Conservation (phyloP, 2,329 filamentous ascomycete species). For the Mollisiaceae sp. region DNA sequence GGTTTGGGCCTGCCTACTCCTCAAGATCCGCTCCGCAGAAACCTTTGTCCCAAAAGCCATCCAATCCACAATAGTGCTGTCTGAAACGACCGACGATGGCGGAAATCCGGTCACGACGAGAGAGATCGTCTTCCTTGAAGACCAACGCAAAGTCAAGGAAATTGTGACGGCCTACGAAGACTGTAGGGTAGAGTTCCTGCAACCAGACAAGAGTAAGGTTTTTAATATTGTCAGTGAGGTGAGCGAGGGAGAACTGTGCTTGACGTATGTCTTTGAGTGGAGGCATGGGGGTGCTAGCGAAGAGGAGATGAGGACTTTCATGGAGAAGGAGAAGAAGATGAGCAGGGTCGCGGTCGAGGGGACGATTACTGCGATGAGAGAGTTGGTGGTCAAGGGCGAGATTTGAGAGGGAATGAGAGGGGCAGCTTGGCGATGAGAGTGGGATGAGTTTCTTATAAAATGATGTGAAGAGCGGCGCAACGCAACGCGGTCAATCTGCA, state of each 20-base stretch:
- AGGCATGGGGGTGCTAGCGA: conserved; percentile 23
- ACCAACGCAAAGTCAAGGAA: conserved; percentile 34
- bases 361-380: conserved; percentile 23
- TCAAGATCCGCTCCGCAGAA: conserved; percentile 38
- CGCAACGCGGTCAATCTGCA: background rate
- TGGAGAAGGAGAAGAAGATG: conserved; percentile 23
- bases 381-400: conserved; percentile 33
- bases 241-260: conserved; percentile 42
- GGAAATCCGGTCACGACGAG: conserved; percentile 34
- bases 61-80: conserved; percentile 27
- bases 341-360: conserved; percentile 18
- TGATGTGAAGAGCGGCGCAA: background rate
- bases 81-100: conserved; percentile 11
- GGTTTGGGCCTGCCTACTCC: conserved; percentile 44
- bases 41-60: conserved; percentile 40
- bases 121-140: conserved; percentile 39
- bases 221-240: conserved; percentile 44
- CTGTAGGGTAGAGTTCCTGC: conserved; percentile 38
- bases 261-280: conserved; percentile 50
- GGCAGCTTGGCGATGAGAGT: background rate
- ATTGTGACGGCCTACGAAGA: conserved; percentile 33
- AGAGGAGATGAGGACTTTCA: conserved; percentile 18
- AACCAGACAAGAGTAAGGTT: conserved; percentile 34
- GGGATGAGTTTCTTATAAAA: background rate
- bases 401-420: background rate